phyloP scores from a whole-genome alignment of 768 basidiomycete species.

The Auriscalpium orientale region DNA sequence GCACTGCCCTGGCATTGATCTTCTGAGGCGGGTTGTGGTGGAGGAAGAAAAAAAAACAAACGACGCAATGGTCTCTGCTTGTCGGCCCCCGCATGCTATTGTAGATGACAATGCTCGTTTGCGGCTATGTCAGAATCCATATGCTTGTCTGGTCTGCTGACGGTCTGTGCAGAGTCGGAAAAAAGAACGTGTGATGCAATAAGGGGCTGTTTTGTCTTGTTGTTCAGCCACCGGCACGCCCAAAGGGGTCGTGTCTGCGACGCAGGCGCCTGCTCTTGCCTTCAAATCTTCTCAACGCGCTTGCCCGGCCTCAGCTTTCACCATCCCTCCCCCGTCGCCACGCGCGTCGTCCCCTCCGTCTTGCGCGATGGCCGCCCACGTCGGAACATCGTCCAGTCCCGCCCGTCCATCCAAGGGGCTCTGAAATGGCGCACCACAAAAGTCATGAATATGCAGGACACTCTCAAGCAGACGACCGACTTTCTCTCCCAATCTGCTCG shows the following conservation, averaged over 20 bases:
- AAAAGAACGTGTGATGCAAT: background rate
- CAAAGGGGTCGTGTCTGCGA: background rate
- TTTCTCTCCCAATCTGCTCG: constrained; percentile 85
- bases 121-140: background rate
- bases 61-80: background rate
- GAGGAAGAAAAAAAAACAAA: background rate
- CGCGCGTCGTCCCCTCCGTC: background rate
- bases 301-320: background rate
- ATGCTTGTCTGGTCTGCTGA: background rate
- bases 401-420: background rate
- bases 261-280: background rate
- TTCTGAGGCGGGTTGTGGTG: background rate
- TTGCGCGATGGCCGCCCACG: background rate
- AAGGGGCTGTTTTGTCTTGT: background rate
- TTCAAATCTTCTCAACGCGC: background rate
- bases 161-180: background rate
- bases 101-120: background rate
- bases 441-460: constrained; percentile 88
- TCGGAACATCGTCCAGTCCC: background rate
- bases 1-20: background rate
- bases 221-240: background rate
- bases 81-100: background rate
- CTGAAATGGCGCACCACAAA: constrained; percentile 67
- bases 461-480: constrained; percentile 85
- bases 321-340: background rate